Evolutionary conservation across 768 basidiomycete species (phyloP).

Genomic region (Pleurotus pulmonarius): DNA sequence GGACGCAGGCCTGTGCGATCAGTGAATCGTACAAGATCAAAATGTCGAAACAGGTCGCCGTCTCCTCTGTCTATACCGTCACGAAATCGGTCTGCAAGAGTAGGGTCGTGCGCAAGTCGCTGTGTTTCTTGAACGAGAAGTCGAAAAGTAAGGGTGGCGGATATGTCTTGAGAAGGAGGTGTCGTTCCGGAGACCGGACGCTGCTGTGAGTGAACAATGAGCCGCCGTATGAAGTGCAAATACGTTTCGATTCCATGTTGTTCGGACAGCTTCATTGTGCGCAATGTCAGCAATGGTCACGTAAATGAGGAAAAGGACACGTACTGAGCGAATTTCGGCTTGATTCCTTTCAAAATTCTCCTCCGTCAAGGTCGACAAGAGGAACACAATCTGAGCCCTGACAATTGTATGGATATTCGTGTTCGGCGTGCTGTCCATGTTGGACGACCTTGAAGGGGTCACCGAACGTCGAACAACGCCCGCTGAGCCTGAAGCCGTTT

Average conservation of each 20-base stretch:
- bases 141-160: conserved; percentile 75
- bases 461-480: conserved; percentile 68
- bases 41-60: conserved; percentile 77
- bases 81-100: conserved; percentile 85
- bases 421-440: conserved; percentile 83
- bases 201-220: conserved; percentile 84
- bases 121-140: conserved; percentile 86
- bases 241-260: conserved; percentile 97
- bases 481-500: conserved; percentile 73
- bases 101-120: conserved; percentile 86
- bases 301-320: conserved; percentile 28
- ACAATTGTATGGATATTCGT: conserved; percentile 90
- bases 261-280: conserved; percentile 74
- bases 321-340: conserved; percentile 88
- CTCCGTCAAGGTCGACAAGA: conserved; percentile 93
- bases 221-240: conserved; percentile 94
- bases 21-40: conserved; percentile 79
- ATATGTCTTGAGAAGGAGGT: conserved; percentile 69
- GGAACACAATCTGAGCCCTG: conserved; percentile 96
- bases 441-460: conserved; percentile 77
- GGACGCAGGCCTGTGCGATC: conserved; percentile 80
- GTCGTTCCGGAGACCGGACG: conserved; percentile 57
- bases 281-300: not conserved
- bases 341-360: conserved; percentile 96
- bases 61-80: conserved; percentile 88